These are phyloP conservation scores for Rubia balearica DNA, from an alignment of 305 asterid genomes.

Conservation along the genomic window DNA sequence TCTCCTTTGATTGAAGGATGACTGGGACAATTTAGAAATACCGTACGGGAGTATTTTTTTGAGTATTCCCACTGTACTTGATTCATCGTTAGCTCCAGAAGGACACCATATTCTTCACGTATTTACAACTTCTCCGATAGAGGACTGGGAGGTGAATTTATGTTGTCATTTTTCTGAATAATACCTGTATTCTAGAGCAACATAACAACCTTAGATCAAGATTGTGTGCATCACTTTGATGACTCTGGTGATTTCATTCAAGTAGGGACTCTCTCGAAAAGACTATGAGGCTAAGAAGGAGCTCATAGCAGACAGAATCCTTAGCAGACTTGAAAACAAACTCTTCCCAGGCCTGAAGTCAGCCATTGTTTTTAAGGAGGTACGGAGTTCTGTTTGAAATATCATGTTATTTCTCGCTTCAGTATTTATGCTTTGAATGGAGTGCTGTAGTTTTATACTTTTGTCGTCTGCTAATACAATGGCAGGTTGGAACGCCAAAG, in stretches of 20 bases:
- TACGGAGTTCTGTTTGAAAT: conserved; percentile 11
- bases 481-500: conserved; percentile 96
- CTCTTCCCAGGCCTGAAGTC: conserved; percentile 84
- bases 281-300: conserved; percentile 87
- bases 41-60: conserved; percentile 92
- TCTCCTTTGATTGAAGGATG: conserved; percentile 43
- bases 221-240: conserved; percentile 4
- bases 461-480: conserved; percentile 17
- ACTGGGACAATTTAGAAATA: conserved; percentile 64
- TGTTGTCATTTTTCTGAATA: conserved; percentile 11
- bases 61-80: conserved; percentile 97
- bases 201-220: background rate
- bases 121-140: conserved; percentile 82
- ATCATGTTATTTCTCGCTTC: background rate
- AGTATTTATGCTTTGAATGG: background rate
- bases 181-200: background rate
- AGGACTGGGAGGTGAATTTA: conserved; percentile 82
- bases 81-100: conserved; percentile 83
- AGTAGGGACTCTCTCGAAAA: conserved; percentile 70
- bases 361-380: conserved; percentile 79
- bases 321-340: conserved; percentile 74
- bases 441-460: conserved; percentile 9
- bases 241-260: conserved; percentile 17
- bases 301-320: conserved; percentile 64
- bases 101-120: conserved; percentile 94